A percentile compares a stretch with the other conserved stretches of the same genome.
Evolutionary conservation across 768 basidiomycete genomes (phyloP).

Genomic region (Inosperma sp.): DNA sequence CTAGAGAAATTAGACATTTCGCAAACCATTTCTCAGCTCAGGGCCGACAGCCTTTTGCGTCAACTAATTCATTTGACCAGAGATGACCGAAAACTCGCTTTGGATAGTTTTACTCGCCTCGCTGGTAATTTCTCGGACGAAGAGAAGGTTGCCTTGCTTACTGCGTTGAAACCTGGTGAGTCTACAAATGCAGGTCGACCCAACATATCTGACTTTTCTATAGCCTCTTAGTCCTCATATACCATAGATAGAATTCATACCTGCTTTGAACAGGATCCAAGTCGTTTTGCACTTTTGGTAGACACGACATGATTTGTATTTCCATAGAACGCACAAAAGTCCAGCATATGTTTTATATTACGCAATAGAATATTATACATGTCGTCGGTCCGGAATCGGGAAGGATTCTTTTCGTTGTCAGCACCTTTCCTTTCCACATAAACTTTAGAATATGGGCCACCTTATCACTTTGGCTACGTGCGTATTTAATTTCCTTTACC

Average conservation of each 20-base stretch:
- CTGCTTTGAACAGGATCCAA: not conserved
- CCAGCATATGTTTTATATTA: too few relatives aligned
- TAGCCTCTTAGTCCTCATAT: constrained; percentile 38
- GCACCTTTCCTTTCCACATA: too few relatives aligned
- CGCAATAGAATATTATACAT: too few relatives aligned
- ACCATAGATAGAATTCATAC: constrained; percentile 10
- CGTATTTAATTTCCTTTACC: constrained; percentile 22
- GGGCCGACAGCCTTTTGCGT: constrained; percentile 62
- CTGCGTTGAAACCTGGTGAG: constrained; percentile 51
- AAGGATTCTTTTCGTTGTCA: too few relatives aligned
- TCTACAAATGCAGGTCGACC: not conserved
- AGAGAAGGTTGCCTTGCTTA: constrained; percentile 58
- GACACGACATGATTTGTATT: too few relatives aligned
- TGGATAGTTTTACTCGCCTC: constrained; percentile 69
- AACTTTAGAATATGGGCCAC: constrained; percentile 59
- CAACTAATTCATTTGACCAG: constrained; percentile 63
- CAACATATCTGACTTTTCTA: constrained; percentile 5
- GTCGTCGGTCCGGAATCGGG: too few relatives aligned
- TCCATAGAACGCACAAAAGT: too few relatives aligned
- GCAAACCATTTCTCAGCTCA: constrained; percentile 57
- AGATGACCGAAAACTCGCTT: constrained; percentile 70
- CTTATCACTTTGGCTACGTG: constrained; percentile 87
- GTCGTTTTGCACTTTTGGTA: constrained; percentile 5
- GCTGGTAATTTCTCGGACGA: constrained; percentile 71
- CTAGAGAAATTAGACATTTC: constrained; percentile 70